Base-by-base conservation (phyloP, 1,284 basidiomycete genomes). In the Ustilago lituana region DNA sequence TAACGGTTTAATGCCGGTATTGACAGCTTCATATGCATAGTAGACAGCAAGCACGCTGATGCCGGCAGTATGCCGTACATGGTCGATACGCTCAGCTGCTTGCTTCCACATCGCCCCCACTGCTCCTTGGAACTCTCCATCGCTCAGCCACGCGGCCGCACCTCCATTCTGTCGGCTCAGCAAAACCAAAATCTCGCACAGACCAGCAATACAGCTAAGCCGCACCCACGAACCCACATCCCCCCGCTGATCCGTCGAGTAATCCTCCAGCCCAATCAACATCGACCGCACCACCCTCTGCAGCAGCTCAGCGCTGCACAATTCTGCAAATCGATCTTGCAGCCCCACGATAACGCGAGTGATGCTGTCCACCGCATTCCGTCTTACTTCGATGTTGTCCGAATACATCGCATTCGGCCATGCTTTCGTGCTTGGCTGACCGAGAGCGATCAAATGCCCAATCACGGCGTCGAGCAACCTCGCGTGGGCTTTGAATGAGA, bases 161-260 rank as follows among this genome's bases (percentile, higher is more conserved):
- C 20, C 19, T 1, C 56, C 36, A 14, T 37, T 22, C 14, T 8
- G 27, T 11, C 37, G 24, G 20, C 38, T 20, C 5, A 37, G 91
- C 79, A 10, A 86, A 85, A n/a, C 83, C 75, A 58, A 88, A 85
- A 81, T 88, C 90, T 73, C 55, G 26, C 64, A 37, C 15, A 93
- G 77, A 15, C 89, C 88, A 45, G 86, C 85, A 63, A 92, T 85
- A 77, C 88, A 89, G 36, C 88, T 59, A n/a, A 91, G 86, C 46
- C 96, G 90, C 26, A 96, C 87, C 94, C 94, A 98, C 0, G 94
- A 97, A 24, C 96, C 96, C 22, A 99, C 91, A 79, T 99, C 96
- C 5, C 96, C 96, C 56, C 96, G 87, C 82, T 96, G 91, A 79
- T 98, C 96, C 27, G 88, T 89, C 2, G 92, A 90, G 79, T 98